Conservation (phyloP, 345 rosid species). For the Theobroma cacao region DNA sequence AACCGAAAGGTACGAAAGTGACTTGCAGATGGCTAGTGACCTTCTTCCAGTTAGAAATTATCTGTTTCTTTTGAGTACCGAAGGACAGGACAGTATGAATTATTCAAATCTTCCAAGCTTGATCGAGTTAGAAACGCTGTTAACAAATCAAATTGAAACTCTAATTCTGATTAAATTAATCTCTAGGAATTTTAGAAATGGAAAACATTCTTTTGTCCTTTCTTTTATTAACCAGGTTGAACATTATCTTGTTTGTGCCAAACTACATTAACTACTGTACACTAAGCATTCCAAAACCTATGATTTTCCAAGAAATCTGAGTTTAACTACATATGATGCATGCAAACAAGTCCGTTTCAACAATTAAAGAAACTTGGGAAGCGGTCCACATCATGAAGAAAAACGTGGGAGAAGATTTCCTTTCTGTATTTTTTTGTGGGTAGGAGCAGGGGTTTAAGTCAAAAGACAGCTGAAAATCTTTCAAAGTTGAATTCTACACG, state of each 20-base stretch:
- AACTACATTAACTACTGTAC: not conserved
- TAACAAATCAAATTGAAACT: not conserved
- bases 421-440: not conserved
- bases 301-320: not conserved
- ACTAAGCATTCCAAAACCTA: not conserved
- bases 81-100: not conserved
- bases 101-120: not conserved
- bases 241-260: not conserved
- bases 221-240: not conserved
- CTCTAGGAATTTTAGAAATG: no score
- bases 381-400: not conserved
- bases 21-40: not conserved
- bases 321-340: not conserved
- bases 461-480: conserved; percentile 4
- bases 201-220: no score
- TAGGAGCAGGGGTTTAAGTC: not conserved
- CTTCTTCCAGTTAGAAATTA: not conserved
- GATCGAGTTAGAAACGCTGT: not conserved
- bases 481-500: conserved; percentile 52
- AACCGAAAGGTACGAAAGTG: not conserved
- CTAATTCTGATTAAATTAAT: no score
- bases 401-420: not conserved
- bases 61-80: not conserved
- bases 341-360: not conserved
- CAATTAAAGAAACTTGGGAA: not conserved